Percentiles rank a stretch among this genome's conserved stretches.
phyloP scores from a whole-genome alignment of 2,329 filamentous ascomycete species.

The Escovopsis sp. region DNA sequence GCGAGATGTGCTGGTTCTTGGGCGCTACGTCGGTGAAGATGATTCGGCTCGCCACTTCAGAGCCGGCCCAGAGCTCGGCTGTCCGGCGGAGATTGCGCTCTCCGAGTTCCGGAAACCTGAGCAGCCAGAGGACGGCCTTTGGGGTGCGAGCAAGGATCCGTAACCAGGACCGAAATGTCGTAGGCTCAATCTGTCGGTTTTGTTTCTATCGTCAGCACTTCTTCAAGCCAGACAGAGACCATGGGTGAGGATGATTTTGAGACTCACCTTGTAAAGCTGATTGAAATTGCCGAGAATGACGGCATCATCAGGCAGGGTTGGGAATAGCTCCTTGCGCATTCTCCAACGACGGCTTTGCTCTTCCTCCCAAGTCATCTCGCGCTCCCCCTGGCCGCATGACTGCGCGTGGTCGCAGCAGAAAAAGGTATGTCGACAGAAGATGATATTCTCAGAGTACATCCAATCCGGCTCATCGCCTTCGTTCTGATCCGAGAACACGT shows the following conservation, averaged over 20 bases:
- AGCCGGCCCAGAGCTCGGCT: slow-evolving; percentile 68
- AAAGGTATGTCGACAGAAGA: slow-evolving; percentile 88
- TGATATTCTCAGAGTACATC: slow-evolving; percentile 94
- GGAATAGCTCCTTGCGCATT: slow-evolving; percentile 89
- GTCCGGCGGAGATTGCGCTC: slow-evolving; percentile 73
- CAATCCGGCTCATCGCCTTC: slow-evolving; percentile 59
- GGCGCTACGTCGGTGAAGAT: slow-evolving; percentile 94
- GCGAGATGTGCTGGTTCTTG: slow-evolving; percentile 84
- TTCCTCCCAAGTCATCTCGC: slow-evolving; percentile 59
- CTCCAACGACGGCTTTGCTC: slow-evolving; percentile 73
- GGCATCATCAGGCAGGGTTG: slow-evolving; percentile 60
- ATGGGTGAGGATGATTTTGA: neutral
- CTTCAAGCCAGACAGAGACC: neutral
- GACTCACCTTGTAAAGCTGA: slow-evolving; percentile 82
- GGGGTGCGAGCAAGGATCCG: slow-evolving; percentile 75
- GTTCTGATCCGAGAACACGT: slow-evolving; percentile 50
- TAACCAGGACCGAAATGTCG: slow-evolving; percentile 89
- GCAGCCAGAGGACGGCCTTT: slow-evolving; percentile 82
- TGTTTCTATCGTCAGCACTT: slow-evolving; percentile 1
- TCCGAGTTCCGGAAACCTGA: slow-evolving; percentile 90
- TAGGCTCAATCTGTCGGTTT: slow-evolving; percentile 99
- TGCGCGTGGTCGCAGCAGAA: slow-evolving; percentile 97
- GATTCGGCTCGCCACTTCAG: slow-evolving; percentile 71
- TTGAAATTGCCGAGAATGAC: slow-evolving; percentile 98
- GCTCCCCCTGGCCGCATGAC: slow-evolving; percentile 60